A percentile compares a stretch with the other conserved stretches of the same genome.
Evolutionary conservation across 2,329 filamentous ascomycete genomes (phyloP).

Genomic region (Aspergillus pseudonomiae): DNA sequence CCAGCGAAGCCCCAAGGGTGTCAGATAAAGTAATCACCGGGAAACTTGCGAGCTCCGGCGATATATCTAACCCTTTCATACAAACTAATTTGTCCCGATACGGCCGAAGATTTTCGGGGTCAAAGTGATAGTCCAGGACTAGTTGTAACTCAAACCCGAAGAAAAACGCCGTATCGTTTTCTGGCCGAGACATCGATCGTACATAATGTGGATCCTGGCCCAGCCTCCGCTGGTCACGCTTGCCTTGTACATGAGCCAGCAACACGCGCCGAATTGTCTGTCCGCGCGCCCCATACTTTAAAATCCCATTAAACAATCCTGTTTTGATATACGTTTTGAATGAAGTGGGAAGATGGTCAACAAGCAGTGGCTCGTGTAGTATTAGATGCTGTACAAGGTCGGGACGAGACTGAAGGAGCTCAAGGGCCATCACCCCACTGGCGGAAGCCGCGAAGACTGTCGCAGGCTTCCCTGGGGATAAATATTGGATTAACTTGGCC

Average conservation of each 20-base stretch:
- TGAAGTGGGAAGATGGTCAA: background rate
- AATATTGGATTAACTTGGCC: background rate
- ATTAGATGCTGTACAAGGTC: background rate
- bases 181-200: background rate
- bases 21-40: background rate
- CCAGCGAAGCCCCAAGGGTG: background rate
- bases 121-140: background rate
- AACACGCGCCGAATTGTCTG: background rate
- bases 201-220: background rate
- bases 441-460: background rate
- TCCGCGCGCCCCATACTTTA: too few species aligned
- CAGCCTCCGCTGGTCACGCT: background rate
- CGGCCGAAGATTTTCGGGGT: background rate
- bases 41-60: background rate
- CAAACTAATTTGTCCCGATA: conserved; percentile 5
- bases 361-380: background rate
- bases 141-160: background rate
- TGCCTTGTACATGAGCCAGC: background rate
- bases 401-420: background rate
- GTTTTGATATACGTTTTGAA: background rate
- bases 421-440: background rate
- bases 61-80: background rate
- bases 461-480: background rate
- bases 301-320: fast-evolving
- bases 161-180: background rate